Evolutionary conservation across 371 early-diverging fungal species (phyloP).

Genomic region (Mucor velutinosus): DNA sequence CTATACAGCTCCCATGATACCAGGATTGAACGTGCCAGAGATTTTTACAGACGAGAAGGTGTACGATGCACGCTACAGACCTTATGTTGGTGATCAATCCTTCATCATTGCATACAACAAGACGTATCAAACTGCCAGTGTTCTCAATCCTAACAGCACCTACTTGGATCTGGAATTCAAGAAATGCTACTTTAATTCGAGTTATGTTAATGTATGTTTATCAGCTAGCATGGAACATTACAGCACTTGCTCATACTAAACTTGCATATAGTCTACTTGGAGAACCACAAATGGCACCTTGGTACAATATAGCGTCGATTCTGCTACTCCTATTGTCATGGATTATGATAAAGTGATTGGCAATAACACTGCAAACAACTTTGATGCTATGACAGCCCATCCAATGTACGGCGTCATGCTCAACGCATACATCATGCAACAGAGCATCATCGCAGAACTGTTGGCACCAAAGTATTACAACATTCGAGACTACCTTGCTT

Average conservation of each 20-base stretch:
- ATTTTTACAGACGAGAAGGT: not conserved
- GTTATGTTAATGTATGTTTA: conserved; percentile 2
- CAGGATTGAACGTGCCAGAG: conserved; percentile 2
- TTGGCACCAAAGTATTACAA: conserved; percentile 6
- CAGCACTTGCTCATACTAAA: not conserved
- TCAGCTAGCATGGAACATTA: not conserved
- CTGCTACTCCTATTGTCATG: conserved; percentile 11
- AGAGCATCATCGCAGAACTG: conserved; percentile 8
- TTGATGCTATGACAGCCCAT: not conserved
- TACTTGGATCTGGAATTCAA: not conserved
- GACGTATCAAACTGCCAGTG: not conserved
- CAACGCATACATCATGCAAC: conserved; percentile 25
- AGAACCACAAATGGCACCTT: conserved; percentile 1
- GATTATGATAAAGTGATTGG: conserved; percentile 20
- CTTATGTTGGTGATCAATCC: conserved; percentile 29
- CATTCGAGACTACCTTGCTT: not conserved
- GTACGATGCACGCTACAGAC: conserved; percentile 18
- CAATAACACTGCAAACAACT: conserved; percentile 5
- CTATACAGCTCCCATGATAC: conserved; percentile 4
- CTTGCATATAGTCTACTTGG: conserved; percentile 11
- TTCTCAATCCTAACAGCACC: not conserved
- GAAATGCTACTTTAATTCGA: conserved; percentile 18
- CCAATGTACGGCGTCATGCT: not conserved
- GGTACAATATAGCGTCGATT: not conserved
- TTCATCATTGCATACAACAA: conserved; percentile 23